phyloP scores from a whole-genome alignment of 257 asterid species.

The Solanum boliviense region DNA sequence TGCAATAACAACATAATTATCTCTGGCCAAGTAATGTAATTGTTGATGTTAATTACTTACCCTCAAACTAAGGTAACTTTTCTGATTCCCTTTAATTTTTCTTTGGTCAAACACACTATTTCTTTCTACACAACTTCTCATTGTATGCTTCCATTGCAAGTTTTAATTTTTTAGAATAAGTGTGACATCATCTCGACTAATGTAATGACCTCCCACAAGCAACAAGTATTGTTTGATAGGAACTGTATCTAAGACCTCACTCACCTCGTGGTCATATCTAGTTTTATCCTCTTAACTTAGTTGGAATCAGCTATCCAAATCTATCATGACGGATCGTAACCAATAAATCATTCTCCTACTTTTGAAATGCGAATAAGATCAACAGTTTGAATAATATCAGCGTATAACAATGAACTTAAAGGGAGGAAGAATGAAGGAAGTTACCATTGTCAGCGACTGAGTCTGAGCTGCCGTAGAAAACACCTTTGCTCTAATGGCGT shows the following conservation, averaged over 20 bases:
- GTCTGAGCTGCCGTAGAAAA: neutral
- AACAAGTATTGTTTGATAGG: neutral
- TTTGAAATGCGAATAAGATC: neutral
- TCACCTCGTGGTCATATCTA: too few species aligned
- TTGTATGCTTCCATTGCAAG: neutral
- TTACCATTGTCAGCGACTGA: neutral
- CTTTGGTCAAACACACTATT: neutral
- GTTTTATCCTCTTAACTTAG: neutral
- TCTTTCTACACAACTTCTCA: too few species aligned
- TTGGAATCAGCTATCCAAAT: neutral
- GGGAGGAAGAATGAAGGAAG: neutral
- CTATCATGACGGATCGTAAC: neutral
- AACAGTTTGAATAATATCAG: neutral
- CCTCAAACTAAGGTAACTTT: neutral
- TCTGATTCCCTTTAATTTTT: neutral
- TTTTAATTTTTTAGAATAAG: neutral
- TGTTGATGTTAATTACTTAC: neutral
- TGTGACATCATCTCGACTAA: neutral
- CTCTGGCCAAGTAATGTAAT: neutral
- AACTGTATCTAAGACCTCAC: neutral
- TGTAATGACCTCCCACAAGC: neutral
- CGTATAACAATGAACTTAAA: neutral
- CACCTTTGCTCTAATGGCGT: neutral
- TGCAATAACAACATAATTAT: neutral
- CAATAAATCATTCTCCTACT: neutral